Base-by-base conservation (phyloP, 2,329 filamentous ascomycete genomes). In the Tolypocladium amazonense region DNA sequence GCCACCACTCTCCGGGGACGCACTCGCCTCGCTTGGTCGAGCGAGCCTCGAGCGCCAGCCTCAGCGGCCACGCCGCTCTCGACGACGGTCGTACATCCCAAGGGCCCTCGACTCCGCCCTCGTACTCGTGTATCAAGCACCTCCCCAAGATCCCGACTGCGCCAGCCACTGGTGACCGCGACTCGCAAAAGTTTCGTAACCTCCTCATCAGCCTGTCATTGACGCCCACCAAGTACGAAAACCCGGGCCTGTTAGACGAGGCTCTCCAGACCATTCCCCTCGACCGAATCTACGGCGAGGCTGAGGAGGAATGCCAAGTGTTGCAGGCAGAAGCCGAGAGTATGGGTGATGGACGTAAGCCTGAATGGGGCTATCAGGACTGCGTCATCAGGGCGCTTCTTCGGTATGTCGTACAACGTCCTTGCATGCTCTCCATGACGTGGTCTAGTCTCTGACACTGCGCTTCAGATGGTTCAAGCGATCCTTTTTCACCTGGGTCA, bases 341-440 rank as follows among this genome's bases (percentile, higher is more conserved):
- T 65, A 86, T 96, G 77, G 90, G 89, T 25, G 85, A 89, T 60
- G 89, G 87, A 59, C 82, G 85, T 65, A 88, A 89, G 72, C 85
- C 92, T 1, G 88, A 92, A 77, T 97, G 93, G 93, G 93, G 92
- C 60, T 97, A 97, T 71, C 93, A 97, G 74, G 94, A 99, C 76
- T 99, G 93, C 73, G 91, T 97, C 59, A 88, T 97, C 69, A 84
- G 90, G 65, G 90, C 93, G 62, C 79, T 97, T 64, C 79, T 97
- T 69, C 88, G 86, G 89, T 92, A 79, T 67, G 85, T 76, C 61
- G 37, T 56, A 47, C 37, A 41, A 9, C 27, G 41, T 14, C 33
- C 11, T 5, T 50, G 43, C 56, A 30, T 8, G 54, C 35, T 56
- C 56, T 52, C 37, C 18, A 2, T 39, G 12, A 0, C 11, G 37